Percentiles rank a stretch among this genome's conserved stretches.
These are phyloP conservation scores for Prototheca cutis DNA, from an alignment of 163 green algal genomes.

Conservation along the genomic window DNA sequence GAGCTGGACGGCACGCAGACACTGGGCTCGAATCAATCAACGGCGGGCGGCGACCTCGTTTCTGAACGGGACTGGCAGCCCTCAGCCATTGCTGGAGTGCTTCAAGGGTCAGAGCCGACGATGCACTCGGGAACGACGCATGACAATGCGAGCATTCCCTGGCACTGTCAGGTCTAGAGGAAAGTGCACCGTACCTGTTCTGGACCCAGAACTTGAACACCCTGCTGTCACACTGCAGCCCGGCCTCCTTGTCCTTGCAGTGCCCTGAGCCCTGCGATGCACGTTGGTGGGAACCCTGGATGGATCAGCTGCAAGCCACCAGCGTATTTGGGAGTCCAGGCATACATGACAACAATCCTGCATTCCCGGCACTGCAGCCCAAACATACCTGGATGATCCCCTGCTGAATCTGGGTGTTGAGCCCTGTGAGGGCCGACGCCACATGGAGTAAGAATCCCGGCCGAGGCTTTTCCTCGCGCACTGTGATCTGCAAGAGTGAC, in stretches of 20 bases:
- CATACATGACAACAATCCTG: conserved; percentile 1
- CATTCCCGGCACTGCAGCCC: conserved; percentile 6
- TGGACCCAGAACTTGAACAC: conserved; percentile 31
- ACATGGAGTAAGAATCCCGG: conserved; percentile 37
- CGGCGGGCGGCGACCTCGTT: no score
- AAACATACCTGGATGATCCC: conserved; percentile 28
- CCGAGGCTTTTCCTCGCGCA: conserved; percentile 20
- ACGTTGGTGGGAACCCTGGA: neutral
- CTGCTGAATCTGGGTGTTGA: conserved; percentile 30
- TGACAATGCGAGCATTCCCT: no score
- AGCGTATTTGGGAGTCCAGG: neutral
- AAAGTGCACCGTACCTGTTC: conserved; percentile 6
- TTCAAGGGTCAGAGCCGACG: no score
- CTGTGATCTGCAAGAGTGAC: conserved; percentile 12
- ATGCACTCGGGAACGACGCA: no score
- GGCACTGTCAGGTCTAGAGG: neutral
- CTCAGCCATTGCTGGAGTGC: no score
- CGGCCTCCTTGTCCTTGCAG: neutral
- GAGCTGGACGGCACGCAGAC: no score
- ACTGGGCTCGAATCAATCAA: no score
- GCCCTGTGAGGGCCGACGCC: conserved; percentile 32
- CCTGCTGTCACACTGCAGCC: neutral
- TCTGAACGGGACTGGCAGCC: no score
- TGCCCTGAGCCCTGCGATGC: neutral
- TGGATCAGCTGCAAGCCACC: neutral